Conservation (phyloP, 1,284 basidiomycete species). For the Ustilago esculenta region DNA sequence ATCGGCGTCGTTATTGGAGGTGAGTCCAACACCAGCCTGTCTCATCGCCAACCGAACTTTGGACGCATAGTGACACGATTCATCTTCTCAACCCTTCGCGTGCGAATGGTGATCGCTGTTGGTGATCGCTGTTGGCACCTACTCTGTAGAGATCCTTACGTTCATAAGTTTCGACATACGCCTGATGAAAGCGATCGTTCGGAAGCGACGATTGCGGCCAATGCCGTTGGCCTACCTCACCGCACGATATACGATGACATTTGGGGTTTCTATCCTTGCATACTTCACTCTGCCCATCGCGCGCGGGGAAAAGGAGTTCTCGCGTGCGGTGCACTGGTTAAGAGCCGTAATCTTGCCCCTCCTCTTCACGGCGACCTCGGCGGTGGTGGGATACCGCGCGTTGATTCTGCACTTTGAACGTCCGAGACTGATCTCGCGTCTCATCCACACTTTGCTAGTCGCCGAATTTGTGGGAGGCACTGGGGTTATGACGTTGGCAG, state of each 20-base stretch:
- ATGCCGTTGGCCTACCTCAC: conserved; percentile 26
- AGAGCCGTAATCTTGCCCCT: conserved; percentile 11
- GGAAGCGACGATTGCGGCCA: conserved; percentile 5
- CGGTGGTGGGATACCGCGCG: conserved; percentile 21
- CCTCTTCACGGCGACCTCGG: conserved; percentile 29
- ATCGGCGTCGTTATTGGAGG: conserved; percentile 23
- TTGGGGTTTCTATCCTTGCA: conserved; percentile 9
- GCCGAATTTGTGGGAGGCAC: conserved; percentile 4
- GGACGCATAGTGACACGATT: background rate
- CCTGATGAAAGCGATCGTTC: conserved; percentile 13
- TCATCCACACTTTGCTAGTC: conserved; percentile 9
- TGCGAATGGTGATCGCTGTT: too few species aligned
- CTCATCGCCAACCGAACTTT: too few species aligned
- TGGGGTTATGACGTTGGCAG: background rate
- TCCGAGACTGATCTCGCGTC: background rate
- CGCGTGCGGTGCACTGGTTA: conserved; percentile 1
- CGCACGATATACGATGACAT: conserved; percentile 14
- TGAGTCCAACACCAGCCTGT: conserved; percentile 3
- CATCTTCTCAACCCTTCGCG: background rate
- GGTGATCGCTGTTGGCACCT: too few species aligned
- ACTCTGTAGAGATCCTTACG: conserved; percentile 28
- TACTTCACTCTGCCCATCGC: conserved; percentile 6
- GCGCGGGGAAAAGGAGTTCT: background rate
- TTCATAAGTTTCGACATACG: conserved; percentile 28
- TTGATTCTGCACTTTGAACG: conserved; percentile 25